Base-by-base conservation (phyloP, 345 rosid genomes). In the Acer yangbiense region DNA sequence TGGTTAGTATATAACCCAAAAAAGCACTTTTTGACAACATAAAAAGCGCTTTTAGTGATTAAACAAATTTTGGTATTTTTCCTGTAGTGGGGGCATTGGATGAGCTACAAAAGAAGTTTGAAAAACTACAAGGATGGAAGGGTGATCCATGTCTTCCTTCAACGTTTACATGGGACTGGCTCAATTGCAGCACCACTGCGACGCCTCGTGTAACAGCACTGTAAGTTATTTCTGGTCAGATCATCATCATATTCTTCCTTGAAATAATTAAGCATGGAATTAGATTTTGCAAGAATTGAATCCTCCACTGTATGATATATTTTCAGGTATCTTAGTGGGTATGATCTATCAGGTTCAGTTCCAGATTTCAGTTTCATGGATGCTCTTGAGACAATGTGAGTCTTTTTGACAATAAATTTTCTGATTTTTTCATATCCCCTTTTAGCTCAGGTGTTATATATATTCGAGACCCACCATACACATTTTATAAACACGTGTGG, bases 121-220 rank as follows among this genome's bases (percentile, higher is more conserved):
- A 41, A 20, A 52, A 16, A 21, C 72, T 83, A 7, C 43, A 48
- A 16, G 77, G 65, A 5, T 85, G 90, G 87, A 68, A 50, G 35
- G 88, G 88, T 11, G 88, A 87, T 68, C 90, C 88, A 35, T 87
- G 88, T 55, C 86, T 87, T 63, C 88, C 90, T 41, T 71, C 78
- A 1, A 76, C 83, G 8, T 85, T 76, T 68, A 44, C 82, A 54
- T 85, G 90, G 88, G 88, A 83, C 6, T 85, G 90, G 88, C 72
- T 85, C 60, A 80, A 78, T 50, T 87, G 90, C 21, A 82, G 76
- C 25, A 4, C 66, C 20, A 81, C 25, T 50, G 58, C 68, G 55
- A 62, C 68, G 0, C 86, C 88, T 50, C 77, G 87, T 23, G 76
- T 83, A 20, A 87, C 87, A 13, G 87, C 80, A 65, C 60, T 85